phyloP scores from a whole-genome alignment of 768 basidiomycete genomes.

The Mycena olivaceomarginata region DNA sequence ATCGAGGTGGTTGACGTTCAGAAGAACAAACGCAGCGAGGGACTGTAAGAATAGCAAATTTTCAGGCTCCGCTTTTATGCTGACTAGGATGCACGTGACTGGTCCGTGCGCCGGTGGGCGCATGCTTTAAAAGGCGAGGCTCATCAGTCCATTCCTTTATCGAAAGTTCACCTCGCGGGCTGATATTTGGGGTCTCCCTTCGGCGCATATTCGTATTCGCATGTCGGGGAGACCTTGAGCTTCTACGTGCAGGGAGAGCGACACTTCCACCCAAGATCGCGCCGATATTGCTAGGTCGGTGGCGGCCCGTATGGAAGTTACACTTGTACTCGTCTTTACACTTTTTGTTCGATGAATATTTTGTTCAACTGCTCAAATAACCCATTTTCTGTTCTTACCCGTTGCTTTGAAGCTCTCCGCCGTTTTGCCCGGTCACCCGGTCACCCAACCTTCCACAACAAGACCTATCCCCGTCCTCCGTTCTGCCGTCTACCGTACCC shows the following conservation, averaged over 20 bases:
- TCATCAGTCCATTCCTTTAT: conserved; percentile 47
- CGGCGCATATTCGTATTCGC: conserved; percentile 44
- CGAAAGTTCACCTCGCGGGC: conserved; percentile 85
- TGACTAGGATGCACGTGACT: conserved; percentile 30
- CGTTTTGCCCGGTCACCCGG: not conserved
- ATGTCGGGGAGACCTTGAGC: conserved; percentile 72
- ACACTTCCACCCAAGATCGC: conserved; percentile 84
- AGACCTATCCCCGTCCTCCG: not conserved
- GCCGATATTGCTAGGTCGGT: conserved; percentile 66
- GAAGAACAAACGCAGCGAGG: conserved; percentile 52
- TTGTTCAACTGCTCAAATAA: not conserved
- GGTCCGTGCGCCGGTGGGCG: conserved; percentile 74
- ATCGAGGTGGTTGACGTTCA: conserved; percentile 40
- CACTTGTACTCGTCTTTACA: conserved; percentile 45
- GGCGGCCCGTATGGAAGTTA: conserved; percentile 82
- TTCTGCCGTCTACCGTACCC: not conserved
- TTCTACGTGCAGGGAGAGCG: conserved; percentile 73
- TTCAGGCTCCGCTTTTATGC: conserved; percentile 50
- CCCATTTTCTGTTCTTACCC: not conserved
- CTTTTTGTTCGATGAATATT: not conserved
- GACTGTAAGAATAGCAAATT: conserved; percentile 46
- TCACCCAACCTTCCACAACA: not conserved
- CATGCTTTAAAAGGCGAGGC: conserved; percentile 35
- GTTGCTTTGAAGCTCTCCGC: not conserved
- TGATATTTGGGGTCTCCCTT: conserved; percentile 82